Conservation (phyloP, 352 stramenopile genomes). For the Pythium monospermum region DNA sequence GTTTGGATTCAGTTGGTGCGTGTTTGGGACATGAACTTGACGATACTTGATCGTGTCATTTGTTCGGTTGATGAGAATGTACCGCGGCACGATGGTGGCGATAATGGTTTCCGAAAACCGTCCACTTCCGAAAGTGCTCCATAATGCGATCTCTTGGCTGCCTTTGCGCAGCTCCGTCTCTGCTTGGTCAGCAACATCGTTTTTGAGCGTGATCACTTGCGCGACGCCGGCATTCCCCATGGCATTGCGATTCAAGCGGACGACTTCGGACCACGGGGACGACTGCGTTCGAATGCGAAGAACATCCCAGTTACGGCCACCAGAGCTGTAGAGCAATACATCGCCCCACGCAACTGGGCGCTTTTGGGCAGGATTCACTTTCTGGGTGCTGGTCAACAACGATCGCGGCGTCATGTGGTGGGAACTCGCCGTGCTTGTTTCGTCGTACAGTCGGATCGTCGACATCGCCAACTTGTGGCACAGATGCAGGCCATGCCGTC, state of each 20-base stretch:
- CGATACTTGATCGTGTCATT: slow-evolving; percentile 82
- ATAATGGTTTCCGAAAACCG: slow-evolving; percentile 85
- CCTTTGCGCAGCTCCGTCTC: slow-evolving; percentile 58
- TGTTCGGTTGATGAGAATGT: slow-evolving; percentile 87
- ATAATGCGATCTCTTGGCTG: slow-evolving; percentile 77
- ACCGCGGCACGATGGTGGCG: slow-evolving; percentile 78
- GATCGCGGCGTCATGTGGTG: slow-evolving; percentile 79
- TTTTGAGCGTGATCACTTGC: slow-evolving; percentile 83
- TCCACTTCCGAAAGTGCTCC: slow-evolving; percentile 79
- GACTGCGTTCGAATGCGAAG: slow-evolving; percentile 68
- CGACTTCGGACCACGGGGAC: slow-evolving; percentile 80
- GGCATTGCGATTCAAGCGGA: slow-evolving; percentile 82
- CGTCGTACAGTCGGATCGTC: slow-evolving; percentile 84
- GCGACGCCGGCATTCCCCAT: slow-evolving; percentile 87
- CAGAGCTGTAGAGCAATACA: slow-evolving; percentile 66
- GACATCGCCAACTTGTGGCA: slow-evolving; percentile 86
- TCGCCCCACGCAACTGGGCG: slow-evolving; percentile 76
- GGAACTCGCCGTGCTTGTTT: slow-evolving; percentile 77
- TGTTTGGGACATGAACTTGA: slow-evolving; percentile 70
- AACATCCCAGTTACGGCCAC: slow-evolving; percentile 81
- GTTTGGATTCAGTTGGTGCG: slow-evolving; percentile 63
- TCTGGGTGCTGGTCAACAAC: slow-evolving; percentile 65
- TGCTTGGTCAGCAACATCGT: slow-evolving; percentile 50
- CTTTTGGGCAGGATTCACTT: slow-evolving; percentile 73
- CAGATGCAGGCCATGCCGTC: slow-evolving; percentile 70